phyloP scores from a whole-genome alignment of 257 asterid genomes.

The Capsicum chinense region DNA sequence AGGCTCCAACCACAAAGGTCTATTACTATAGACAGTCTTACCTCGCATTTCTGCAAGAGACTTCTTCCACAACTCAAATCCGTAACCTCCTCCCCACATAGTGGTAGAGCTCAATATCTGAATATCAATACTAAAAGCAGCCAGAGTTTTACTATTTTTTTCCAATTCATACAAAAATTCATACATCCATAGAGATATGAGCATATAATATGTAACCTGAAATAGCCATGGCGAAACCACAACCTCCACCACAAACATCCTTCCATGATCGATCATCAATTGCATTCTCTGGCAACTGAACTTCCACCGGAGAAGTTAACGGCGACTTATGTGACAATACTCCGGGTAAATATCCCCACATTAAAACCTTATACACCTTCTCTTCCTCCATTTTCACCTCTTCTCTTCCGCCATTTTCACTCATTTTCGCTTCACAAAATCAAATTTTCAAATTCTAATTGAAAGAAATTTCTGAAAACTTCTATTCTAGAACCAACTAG shows the following conservation, averaged over 20 bases:
- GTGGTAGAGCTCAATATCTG: no score
- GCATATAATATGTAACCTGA: slow-evolving; percentile 44
- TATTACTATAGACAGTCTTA: no score
- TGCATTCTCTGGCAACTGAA: slow-evolving; percentile 48
- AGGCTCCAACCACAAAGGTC: no score
- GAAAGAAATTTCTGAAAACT: no score
- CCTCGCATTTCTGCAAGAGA: no score
- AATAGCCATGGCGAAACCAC: slow-evolving; percentile 79
- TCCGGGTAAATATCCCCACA: slow-evolving; percentile 86
- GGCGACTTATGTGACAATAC: slow-evolving; percentile 48
- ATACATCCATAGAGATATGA: neutral
- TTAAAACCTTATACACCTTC: slow-evolving; percentile 47
- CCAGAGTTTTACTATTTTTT: neutral
- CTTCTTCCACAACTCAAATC: no score
- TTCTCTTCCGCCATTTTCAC: slow-evolving; percentile 35
- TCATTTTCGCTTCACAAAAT: slow-evolving; percentile 40
- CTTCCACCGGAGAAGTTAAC: slow-evolving; percentile 52
- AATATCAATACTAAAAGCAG: neutral
- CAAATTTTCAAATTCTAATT: neutral
- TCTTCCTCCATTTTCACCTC: slow-evolving; percentile 25
- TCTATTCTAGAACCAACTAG: neutral
- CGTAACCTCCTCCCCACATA: no score
- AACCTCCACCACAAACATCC: slow-evolving; percentile 80
- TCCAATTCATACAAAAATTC: neutral
- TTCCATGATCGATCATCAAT: slow-evolving; percentile 60